A percentile compares a stretch with the other conserved stretches of the same genome.
Evolutionary conservation across 2,329 filamentous ascomycete species (phyloP).

Genomic region (Ophiostoma sp.): DNA sequence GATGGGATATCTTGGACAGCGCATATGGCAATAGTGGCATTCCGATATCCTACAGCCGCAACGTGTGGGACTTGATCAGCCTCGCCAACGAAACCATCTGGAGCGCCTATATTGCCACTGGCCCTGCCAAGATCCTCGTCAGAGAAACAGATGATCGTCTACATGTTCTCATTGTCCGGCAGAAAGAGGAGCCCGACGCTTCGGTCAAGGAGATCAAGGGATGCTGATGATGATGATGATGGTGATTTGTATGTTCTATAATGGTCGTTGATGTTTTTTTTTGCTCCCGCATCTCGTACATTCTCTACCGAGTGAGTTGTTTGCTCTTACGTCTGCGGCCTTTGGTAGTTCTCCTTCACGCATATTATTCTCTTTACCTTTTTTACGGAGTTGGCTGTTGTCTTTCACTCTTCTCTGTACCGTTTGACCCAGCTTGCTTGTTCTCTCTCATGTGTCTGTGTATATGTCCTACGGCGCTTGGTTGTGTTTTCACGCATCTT

Average conservation of each 20-base stretch:
- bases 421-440: too few relatives aligned
- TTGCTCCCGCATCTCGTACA: too few relatives aligned
- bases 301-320: too few relatives aligned
- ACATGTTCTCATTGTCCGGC: background rate
- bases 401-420: too few relatives aligned
- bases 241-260: background rate
- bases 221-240: background rate
- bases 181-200: background rate
- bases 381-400: too few relatives aligned
- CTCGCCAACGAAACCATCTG: background rate
- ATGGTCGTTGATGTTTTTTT: too few relatives aligned
- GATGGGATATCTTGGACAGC: background rate
- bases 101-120: background rate
- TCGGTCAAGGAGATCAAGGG: background rate
- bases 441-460: too few relatives aligned
- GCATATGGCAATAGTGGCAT: background rate
- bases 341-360: too few relatives aligned
- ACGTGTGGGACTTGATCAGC: constrained; percentile 1
- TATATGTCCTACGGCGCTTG: too few relatives aligned
- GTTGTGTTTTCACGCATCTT: background rate
- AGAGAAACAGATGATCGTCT: background rate
- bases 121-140: background rate
- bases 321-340: too few relatives aligned
- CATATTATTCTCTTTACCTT: too few relatives aligned
- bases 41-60: background rate